A percentile compares a stretch with the other conserved stretches of the same genome.
These are phyloP conservation scores for Tetrapisispora nanseiensis DNA, from an alignment of 805 yeast genomes.

Conservation along the genomic window DNA sequence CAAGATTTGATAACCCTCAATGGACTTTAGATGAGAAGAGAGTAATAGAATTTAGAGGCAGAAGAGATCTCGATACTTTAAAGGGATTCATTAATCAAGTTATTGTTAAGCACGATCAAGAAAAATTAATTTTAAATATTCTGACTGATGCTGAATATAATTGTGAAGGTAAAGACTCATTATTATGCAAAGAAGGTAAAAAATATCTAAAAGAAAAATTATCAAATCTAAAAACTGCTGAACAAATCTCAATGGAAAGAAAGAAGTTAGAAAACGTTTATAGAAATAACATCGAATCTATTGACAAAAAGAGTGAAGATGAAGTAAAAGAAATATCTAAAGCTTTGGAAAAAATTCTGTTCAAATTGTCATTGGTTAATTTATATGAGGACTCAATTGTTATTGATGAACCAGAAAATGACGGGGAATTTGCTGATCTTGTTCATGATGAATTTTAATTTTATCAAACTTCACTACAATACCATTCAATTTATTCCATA, in stretches of 20 bases:
- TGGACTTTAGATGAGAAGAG: constrained; percentile 25
- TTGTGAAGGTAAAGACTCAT: constrained; percentile 6
- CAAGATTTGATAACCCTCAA: constrained; percentile 10
- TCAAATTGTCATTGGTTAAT: constrained; percentile 13
- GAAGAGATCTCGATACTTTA: constrained; percentile 38
- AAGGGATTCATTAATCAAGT: constrained; percentile 40
- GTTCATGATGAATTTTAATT: constrained; percentile 3
- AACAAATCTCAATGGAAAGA: constrained; percentile 28
- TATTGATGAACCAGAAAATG: background rate
- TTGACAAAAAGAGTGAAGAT: constrained; percentile 10
- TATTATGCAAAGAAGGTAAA: constrained; percentile 13
- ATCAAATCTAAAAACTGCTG: constrained; percentile 29
- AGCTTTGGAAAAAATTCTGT: constrained; percentile 11
- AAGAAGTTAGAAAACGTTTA: constrained; percentile 21
- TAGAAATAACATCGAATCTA: constrained; percentile 9
- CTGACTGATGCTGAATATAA: constrained; percentile 28
- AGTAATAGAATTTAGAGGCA: constrained; percentile 49
- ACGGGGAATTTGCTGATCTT: background rate
- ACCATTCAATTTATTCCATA: too few relatives aligned
- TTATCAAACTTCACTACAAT: background rate
- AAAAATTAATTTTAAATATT: constrained; percentile 11
- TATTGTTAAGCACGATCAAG: constrained; percentile 9
- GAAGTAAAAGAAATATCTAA: constrained; percentile 20
- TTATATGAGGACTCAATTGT: constrained; percentile 1
- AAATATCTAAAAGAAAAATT: constrained; percentile 5